Evolutionary conservation across 139 green algal genomes (phyloP).

Genomic region (Haematococcus sp.): DNA sequence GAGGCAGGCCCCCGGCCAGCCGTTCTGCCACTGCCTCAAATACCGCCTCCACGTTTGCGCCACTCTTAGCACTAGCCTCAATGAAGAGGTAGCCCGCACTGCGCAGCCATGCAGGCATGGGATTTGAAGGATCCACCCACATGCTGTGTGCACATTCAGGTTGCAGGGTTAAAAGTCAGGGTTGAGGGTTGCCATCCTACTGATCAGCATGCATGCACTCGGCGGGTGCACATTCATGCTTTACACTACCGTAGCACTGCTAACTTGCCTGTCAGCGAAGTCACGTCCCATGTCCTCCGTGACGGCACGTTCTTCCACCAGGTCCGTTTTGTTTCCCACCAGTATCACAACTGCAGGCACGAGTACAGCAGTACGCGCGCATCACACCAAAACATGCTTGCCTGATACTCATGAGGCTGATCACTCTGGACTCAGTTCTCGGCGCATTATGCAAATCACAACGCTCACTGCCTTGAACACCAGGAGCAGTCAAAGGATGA

Average conservation of each 20-base stretch:
- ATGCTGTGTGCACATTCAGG: not conserved
- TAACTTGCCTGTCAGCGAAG: constrained; percentile 63
- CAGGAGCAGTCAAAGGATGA: no score
- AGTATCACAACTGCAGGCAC: constrained; percentile 61
- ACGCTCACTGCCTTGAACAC: no score
- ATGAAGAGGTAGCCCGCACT: constrained; percentile 56
- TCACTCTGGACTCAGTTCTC: no score
- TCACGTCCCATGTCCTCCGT: constrained; percentile 51
- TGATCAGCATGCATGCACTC: no score
- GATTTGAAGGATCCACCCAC: not conserved
- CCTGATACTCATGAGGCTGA: no score
- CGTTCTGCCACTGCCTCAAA: constrained; percentile 68
- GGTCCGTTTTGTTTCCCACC: constrained; percentile 85
- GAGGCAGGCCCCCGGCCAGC: constrained; percentile 41
- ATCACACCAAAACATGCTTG: no score
- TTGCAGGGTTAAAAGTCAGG: no score
- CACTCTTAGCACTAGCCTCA: constrained; percentile 82
- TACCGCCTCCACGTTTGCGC: constrained; percentile 72
- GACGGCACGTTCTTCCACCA: constrained; percentile 56
- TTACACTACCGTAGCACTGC: no score
- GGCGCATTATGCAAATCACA: no score
- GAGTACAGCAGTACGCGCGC: no score
- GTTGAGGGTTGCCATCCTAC: no score
- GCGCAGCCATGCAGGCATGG: not conserved
- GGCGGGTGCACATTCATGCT: no score